phyloP scores from a whole-genome alignment of 306 rosid species.

The Inga leiocalycina region DNA sequence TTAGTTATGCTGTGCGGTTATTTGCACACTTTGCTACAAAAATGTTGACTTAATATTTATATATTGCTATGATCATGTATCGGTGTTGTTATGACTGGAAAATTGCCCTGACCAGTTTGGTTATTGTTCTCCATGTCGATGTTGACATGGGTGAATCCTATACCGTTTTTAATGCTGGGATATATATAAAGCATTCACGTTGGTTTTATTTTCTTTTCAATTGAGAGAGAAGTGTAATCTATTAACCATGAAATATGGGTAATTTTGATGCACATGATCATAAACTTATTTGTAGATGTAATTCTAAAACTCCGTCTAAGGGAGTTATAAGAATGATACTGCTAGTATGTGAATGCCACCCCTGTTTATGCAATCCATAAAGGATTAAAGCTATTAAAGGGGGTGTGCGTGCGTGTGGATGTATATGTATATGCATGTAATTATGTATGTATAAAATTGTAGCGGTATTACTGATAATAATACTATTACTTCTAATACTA shows the following conservation, averaged over 20 bases:
- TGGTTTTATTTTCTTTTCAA: too few relatives aligned
- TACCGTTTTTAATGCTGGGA: not conserved
- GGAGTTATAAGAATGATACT: not conserved
- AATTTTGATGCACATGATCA: not conserved
- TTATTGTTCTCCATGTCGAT: not conserved
- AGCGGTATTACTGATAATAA: too few relatives aligned
- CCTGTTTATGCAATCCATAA: not conserved
- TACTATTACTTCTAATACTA: too few relatives aligned
- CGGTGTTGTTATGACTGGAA: not conserved
- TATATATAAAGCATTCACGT: not conserved
- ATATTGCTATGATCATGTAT: not conserved
- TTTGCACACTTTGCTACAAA: not conserved
- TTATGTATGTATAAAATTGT: not conserved
- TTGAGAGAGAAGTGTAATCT: not conserved
- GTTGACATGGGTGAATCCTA: not conserved
- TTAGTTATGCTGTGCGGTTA: not conserved
- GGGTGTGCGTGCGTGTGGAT: too few relatives aligned
- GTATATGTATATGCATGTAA: too few relatives aligned
- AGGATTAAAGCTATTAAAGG: too few relatives aligned
- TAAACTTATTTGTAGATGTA: not conserved
- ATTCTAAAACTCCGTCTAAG: not conserved
- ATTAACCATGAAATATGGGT: not conserved
- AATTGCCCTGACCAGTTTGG: not conserved
- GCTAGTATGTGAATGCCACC: not conserved
- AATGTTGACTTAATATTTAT: not conserved